Conservation (phyloP, 2,329 filamentous ascomycete species). For the Aschersonia sp. region DNA sequence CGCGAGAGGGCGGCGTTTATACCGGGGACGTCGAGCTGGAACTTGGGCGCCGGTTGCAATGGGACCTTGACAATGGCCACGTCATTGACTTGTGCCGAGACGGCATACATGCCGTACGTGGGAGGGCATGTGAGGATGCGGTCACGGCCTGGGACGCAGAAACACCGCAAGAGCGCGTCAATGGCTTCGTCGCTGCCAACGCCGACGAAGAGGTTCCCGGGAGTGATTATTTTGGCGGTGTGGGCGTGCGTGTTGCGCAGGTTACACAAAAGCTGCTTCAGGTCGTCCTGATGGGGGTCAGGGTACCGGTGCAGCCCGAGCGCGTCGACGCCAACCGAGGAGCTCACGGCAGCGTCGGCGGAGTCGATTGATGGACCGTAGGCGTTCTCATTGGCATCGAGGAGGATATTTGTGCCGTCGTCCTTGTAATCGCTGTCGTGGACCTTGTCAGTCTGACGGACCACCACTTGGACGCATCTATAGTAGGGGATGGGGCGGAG, state of each 20-base stretch:
- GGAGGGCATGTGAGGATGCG: conserved; percentile 90
- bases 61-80: conserved; percentile 77
- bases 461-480: background rate
- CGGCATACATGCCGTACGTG: conserved; percentile 96
- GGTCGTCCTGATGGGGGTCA: conserved; percentile 78
- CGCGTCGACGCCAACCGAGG: conserved; percentile 46
- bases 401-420: conserved; percentile 85
- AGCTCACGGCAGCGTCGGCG: conserved; percentile 22
- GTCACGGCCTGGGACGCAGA: conserved; percentile 76
- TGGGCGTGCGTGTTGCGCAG: conserved; percentile 77
- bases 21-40: conserved; percentile 56
- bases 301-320: conserved; percentile 84
- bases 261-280: conserved; percentile 77
- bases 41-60: conserved; percentile 54
- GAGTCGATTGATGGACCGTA: conserved; percentile 66
- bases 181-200: conserved; percentile 96
- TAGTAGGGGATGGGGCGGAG: background rate
- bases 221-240: conserved; percentile 56
- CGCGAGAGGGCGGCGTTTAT: conserved; percentile 50
- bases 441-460: conserved; percentile 7
- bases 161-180: conserved; percentile 82
- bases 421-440: conserved; percentile 85
- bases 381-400: conserved; percentile 97
- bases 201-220: conserved; percentile 82
- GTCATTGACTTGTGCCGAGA: conserved; percentile 91